Evolutionary conservation across 768 basidiomycete genomes (phyloP), one percentile per base, ranked within the genome.

Genomic region (Clitopilus hobsonii): DNA sequence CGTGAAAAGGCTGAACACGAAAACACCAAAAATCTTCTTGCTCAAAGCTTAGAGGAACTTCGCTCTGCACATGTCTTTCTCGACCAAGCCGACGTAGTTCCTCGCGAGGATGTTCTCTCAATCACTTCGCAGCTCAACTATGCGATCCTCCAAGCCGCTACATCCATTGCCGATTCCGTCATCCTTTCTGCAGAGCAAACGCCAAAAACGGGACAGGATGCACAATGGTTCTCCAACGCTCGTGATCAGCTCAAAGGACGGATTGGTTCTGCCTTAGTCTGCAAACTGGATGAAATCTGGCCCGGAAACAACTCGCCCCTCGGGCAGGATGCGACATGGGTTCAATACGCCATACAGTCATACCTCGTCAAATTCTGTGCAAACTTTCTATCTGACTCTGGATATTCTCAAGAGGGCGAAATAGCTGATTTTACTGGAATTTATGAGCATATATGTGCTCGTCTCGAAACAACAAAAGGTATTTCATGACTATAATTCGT

Each of bases 61-160:
- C 11, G 41, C 10, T 18, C n/a, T 20, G 41, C 41, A 2, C n/a
- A 11, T 18, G 11, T 18, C 10, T 45, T 45, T 18, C 41, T 45
- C 22, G 41, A 45, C 22, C 41, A 20, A 25, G 54, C 54, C 6
- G 63, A 65, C 51, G 50, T 57, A 27, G 25, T 55, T n/a, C 61
- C 63, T 13, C 57, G 55, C 26, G 60, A 60, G 32, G 63, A 65
- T 25, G 54, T 63, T 23, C 55, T 63, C 30, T 25, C 18, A 13
- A 59, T 67, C 57, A 63, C 75, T 24, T 72, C 79, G 25, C 64
- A 66, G 0, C 61, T 82, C 55, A 82, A 82, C 58, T 63, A 67
- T 23, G 81, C 81, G 58, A 76, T 81, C 20, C 66, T 77, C 32
- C 81, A 82, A 56, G 66, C 67, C 11, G 63, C 74, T 3, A 75